Base-by-base conservation (phyloP, 2,329 filamentous ascomycete species). In the Gliomastix tumulicola region DNA sequence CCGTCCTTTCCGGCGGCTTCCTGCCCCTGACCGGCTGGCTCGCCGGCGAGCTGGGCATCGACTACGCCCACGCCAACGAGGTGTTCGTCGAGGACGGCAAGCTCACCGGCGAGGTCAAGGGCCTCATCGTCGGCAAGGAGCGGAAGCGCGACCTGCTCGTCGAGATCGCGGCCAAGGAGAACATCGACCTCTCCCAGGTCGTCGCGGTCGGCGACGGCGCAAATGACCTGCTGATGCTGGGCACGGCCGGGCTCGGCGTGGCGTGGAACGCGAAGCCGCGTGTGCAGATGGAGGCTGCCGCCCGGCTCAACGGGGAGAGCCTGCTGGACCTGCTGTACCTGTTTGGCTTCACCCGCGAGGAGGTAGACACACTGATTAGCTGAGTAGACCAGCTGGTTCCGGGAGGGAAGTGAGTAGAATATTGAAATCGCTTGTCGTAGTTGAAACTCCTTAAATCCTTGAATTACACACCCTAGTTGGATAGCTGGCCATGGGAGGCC, bases 1-100 rank as follows among this genome's bases (percentile, higher is more conserved):
- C 89, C 0, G 90, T 98, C 6, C 64, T 96, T 21, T 94, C 88
- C 22, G 92, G 92, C 31, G 92, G 92, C 1, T 98, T 98, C 62
- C 78, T 86, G 44, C 89, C 90, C 1, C 65, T 97, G 44, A 94
- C 92, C 0, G 73, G 79, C 39, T 97, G 89, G 87, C 74, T 97
- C 23, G 88, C 86, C 13, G 69, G 69, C 28, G 71, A 87, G 51
- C 67, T 98, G 19, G 87, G 87, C 12, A 76, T 98, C 39, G 86
- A 97, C 59, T 81, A 95, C 53, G 88, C 87, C 0, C 79, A 83
- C 55, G 92, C 92, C 28, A 98, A 98, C 58, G 81, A 90, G 49
- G 82, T 90, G 0, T 73, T 80, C 13, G 68, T 83, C 13, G 77
- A 79, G 42, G 65, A 74, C 23, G 64, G 63, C 23, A 68, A 64